Conservation (phyloP, 345 rosid species). For the Lenwebbia sp. region DNA sequence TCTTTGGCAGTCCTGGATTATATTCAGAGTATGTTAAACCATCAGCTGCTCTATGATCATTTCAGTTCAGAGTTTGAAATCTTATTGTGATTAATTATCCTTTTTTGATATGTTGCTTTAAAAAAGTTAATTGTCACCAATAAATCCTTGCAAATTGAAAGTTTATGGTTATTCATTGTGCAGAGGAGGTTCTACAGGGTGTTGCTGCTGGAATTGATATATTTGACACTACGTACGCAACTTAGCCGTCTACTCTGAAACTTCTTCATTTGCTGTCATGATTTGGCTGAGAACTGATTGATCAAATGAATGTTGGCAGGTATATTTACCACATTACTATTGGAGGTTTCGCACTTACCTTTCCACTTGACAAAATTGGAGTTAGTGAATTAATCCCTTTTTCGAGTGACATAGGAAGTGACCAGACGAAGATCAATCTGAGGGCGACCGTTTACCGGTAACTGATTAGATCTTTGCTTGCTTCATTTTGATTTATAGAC, state of each 20-base stretch:
- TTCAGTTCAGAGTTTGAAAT: background rate
- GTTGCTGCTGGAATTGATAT: conserved; percentile 74
- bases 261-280: background rate
- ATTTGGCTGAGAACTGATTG: background rate
- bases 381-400: background rate
- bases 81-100: background rate
- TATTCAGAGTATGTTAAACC: background rate
- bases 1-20: background rate
- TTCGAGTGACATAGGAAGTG: conserved; percentile 16
- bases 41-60: background rate
- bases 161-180: background rate
- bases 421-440: conserved; percentile 48
- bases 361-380: conserved; percentile 25
- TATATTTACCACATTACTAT: conserved; percentile 60
- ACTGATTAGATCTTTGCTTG: background rate
- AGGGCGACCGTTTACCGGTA: conserved; percentile 57
- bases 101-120: background rate
- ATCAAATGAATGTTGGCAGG: conserved; percentile 18
- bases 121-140: background rate
- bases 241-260: background rate
- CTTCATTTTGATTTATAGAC: background rate
- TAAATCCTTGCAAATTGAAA: background rate
- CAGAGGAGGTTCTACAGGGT: conserved; percentile 76
- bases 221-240: conserved; percentile 52
- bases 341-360: conserved; percentile 61